These are phyloP conservation scores for Setaria viridis DNA, from an alignment of 202 grass and related monocot genomes.

Conservation along the genomic window DNA sequence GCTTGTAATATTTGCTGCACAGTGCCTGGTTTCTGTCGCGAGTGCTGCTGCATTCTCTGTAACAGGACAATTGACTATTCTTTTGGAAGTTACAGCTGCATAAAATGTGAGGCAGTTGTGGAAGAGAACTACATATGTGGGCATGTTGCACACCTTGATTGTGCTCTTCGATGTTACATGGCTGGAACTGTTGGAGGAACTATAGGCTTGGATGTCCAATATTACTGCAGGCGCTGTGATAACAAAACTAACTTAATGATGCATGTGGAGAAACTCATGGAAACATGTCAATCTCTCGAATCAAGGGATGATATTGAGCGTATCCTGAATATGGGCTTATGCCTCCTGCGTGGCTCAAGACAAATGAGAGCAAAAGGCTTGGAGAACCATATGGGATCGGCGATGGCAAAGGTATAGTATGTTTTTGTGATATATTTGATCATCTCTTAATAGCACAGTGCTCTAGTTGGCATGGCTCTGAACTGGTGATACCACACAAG, in stretches of 20 bases:
- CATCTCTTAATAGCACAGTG: slow-evolving; percentile 32
- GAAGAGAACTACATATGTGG: slow-evolving; percentile 76
- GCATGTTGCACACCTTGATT: slow-evolving; percentile 81
- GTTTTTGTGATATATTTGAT: slow-evolving; percentile 28
- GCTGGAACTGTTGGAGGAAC: slow-evolving; percentile 88
- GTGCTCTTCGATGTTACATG: slow-evolving; percentile 85
- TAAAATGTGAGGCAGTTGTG: slow-evolving; percentile 78
- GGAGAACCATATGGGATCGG: slow-evolving; percentile 58
- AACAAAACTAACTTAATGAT: slow-evolving; percentile 84
- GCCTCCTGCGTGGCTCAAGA: slow-evolving; percentile 71
- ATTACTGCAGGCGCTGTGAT: slow-evolving; percentile 87
- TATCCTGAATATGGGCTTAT: slow-evolving; percentile 71
- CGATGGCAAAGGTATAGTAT: slow-evolving; percentile 67
- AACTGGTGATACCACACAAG: slow-evolving; percentile 31
- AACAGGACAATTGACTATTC: slow-evolving; percentile 63
- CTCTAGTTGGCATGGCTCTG: slow-evolving; percentile 22
- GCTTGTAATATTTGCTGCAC: slow-evolving; percentile 83
- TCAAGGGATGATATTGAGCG: slow-evolving; percentile 64
- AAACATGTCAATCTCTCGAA: slow-evolving; percentile 64
- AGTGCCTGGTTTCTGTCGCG: slow-evolving; percentile 74
- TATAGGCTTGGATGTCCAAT: slow-evolving; percentile 83
- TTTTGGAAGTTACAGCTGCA: slow-evolving; percentile 63
- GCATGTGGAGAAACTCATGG: slow-evolving; percentile 63
- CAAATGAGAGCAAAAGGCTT: slow-evolving; percentile 63
- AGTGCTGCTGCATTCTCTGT: slow-evolving; percentile 96